Evolutionary conservation across 768 basidiomycete species (phyloP).

Genomic region (Lyophyllum semitale): DNA sequence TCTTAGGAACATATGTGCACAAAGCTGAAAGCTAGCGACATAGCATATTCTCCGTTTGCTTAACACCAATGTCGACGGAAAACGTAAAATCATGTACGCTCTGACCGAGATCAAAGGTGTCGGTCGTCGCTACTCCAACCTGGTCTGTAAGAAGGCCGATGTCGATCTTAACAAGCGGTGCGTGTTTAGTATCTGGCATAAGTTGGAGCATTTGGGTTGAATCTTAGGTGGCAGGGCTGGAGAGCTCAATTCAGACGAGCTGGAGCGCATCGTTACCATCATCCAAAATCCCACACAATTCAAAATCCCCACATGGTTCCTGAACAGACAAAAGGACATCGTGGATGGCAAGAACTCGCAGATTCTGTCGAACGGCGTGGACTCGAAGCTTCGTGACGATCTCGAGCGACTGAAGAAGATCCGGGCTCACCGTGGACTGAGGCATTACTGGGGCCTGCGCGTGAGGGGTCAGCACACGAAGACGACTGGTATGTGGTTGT

Average conservation of each 20-base stretch:
- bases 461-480: constrained; percentile 99
- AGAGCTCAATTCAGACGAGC: constrained; percentile 98
- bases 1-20: background rate
- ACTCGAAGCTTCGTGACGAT: constrained; percentile 98
- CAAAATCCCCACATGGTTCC: constrained; percentile 99
- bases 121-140: constrained; percentile 96
- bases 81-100: constrained; percentile 99
- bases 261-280: constrained; percentile 98
- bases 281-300: constrained; percentile 99
- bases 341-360: constrained; percentile 97
- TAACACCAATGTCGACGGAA: constrained; percentile 99
- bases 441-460: constrained; percentile 93
- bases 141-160: constrained; percentile 99
- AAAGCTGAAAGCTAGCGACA: constrained; percentile 7
- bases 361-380: constrained; percentile 93
- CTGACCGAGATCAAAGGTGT: constrained; percentile 99
- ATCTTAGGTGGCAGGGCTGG: constrained; percentile 67
- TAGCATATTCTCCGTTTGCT: constrained; percentile 99
- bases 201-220: background rate
- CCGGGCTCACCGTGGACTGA: constrained; percentile 90
- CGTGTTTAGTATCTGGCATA: constrained; percentile 22
- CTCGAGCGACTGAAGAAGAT: constrained; percentile 99
- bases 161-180: constrained; percentile 98
- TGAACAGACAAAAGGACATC: constrained; percentile 99
- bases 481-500: constrained; percentile 78